Evolutionary conservation across 192 early-diverging fungal genomes (phyloP), one percentile per base, ranked within the genome.

Genomic region (Chytriomyces hyalinus): DNA sequence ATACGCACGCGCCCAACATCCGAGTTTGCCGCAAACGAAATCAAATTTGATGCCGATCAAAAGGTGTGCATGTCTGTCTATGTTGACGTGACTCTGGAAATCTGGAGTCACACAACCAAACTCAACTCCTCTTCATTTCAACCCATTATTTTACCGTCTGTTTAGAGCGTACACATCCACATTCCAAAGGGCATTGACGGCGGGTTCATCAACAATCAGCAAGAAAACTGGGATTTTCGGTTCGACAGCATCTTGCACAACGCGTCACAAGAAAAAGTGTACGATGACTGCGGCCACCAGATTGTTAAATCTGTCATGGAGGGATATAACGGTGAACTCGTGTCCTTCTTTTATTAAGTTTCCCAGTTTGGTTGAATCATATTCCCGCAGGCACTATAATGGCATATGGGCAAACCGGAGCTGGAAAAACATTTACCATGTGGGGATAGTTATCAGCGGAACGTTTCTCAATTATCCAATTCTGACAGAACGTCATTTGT

Each of bases 121-220:
- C 36, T 36, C 36, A 36, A 36, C 36, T 36, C 4, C 36, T 3
- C 36, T 36, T 36, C 36, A 36, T 36, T 36, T 36, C 36, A 36
- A 36, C 36, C 1, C 36, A 2, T 3, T 36, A 4, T 4, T 36
- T 36, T 36, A 36, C 36, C 36, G 4, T 36, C 36, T 36, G 3
- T 36, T 36, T 36, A 87, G 82, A 67, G 70, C 17, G 61, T 89
- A 17, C 85, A 90, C 63, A 86, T 91, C 47, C 90, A 90, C 67
- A 84, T 90, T 50, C 88, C 88, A 20, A 91, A 90, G 70, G 81
- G 82, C 28, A 78, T 47, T 5, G 90, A 91, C 50, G 83, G 86
- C 22, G 90, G 89, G 6, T 90, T 79, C 79, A 91, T 91, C 80
- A 91, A 91, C 72, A 91, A 91, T 69, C 88, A 91, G 73, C 87